Percentiles rank a stretch among this genome's conserved stretches.
Conservation (phyloP, 2,329 filamentous ascomycete species). For the Lasiodiplodia sp. region DNA sequence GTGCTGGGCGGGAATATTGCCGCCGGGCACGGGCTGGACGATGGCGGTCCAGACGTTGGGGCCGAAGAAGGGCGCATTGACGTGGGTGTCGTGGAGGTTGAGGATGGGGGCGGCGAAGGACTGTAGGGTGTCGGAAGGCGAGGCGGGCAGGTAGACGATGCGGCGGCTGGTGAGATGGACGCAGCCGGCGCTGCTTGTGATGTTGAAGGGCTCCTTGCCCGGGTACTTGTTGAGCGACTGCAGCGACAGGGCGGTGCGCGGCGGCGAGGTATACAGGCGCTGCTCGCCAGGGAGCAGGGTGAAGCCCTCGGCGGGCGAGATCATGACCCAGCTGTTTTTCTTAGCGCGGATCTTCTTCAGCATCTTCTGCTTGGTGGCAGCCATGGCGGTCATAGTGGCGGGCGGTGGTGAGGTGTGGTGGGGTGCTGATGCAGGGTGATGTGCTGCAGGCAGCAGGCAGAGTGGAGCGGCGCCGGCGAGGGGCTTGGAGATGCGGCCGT, state of each 20-base stretch:
- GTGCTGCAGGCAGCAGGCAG: slow-evolving; percentile 16
- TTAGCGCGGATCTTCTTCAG: slow-evolving; percentile 34
- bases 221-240: slow-evolving; percentile 73
- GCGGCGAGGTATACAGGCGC: slow-evolving; percentile 79
- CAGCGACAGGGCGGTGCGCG: slow-evolving; percentile 78
- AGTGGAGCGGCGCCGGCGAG: slow-evolving; percentile 18
- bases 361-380: slow-evolving; percentile 36
- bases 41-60: slow-evolving; percentile 87
- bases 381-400: slow-evolving; percentile 8
- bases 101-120: slow-evolving; percentile 91
- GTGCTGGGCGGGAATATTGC: slow-evolving; percentile 78
- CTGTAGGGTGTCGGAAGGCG: slow-evolving; percentile 72
- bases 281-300: slow-evolving; percentile 85
- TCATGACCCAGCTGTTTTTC: slow-evolving; percentile 83
- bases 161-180: slow-evolving; percentile 86
- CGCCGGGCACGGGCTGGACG: slow-evolving; percentile 81
- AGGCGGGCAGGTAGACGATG: slow-evolving; percentile 84
- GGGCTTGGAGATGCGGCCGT: slow-evolving; percentile 9
- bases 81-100: slow-evolving; percentile 84
- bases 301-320: slow-evolving; percentile 74
- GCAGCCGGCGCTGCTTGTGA: slow-evolving; percentile 76
- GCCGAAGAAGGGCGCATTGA: slow-evolving; percentile 89
- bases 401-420: slow-evolving; percentile 15
- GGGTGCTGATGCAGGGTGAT: slow-evolving; percentile 2
- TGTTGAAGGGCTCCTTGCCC: slow-evolving; percentile 68